phyloP scores from a whole-genome alignment of 1,284 basidiomycete genomes.

The Malassezia slooffiae region DNA sequence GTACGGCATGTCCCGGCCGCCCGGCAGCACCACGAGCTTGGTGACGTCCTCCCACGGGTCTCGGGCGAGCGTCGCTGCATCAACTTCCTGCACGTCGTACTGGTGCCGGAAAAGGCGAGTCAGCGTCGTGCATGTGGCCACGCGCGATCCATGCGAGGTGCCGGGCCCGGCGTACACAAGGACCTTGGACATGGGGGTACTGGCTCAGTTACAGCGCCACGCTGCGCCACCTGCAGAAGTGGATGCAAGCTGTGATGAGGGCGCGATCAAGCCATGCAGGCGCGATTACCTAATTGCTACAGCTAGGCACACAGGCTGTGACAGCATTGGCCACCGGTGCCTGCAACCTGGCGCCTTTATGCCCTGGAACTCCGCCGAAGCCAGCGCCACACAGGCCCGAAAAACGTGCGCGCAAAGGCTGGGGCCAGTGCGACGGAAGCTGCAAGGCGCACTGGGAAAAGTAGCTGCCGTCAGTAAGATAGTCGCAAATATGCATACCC shows the following conservation, averaged over 20 bases:
- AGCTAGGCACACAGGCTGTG: too few species aligned
- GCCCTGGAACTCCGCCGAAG: background rate
- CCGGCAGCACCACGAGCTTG: constrained; percentile 3
- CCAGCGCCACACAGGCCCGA: constrained; percentile 53
- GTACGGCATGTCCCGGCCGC: background rate
- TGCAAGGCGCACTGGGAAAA: constrained; percentile 65
- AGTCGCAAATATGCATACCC: constrained; percentile 22
- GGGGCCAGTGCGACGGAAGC: constrained; percentile 65
- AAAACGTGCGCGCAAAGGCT: constrained; percentile 57
- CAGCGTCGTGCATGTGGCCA: background rate
- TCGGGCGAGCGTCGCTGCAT: background rate
- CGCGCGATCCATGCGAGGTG: background rate
- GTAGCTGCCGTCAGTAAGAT: constrained; percentile 6
- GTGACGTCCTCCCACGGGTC: constrained; percentile 10
- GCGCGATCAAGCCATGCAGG: too few species aligned
- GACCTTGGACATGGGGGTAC: constrained; percentile 11
- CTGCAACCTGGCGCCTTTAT: too few species aligned
- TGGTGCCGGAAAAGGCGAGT: background rate
- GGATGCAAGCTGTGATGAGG: too few species aligned
- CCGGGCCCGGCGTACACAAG: constrained; percentile 5
- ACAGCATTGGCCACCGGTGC: too few species aligned
- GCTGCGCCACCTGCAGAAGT: too few species aligned
- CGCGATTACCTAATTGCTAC: too few species aligned
- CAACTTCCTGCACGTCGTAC: constrained; percentile 6
- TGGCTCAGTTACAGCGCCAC: too few species aligned